A percentile compares a stretch with the other conserved stretches of the same genome.
Conservation (phyloP, 1,139 yeast genomes). For the Lodderomyces pseudojiufengensis region DNA sequence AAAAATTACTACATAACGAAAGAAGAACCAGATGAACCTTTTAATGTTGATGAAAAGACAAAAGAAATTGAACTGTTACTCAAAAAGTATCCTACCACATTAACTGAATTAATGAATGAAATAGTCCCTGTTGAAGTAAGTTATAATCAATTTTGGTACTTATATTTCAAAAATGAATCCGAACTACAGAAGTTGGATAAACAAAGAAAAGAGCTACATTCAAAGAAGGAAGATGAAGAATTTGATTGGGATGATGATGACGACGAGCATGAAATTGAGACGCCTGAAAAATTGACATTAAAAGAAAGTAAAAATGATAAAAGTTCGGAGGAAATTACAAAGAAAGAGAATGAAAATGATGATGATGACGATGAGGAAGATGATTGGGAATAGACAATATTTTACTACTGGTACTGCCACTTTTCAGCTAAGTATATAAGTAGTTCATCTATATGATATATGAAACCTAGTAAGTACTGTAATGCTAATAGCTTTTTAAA, state of each 20-base stretch:
- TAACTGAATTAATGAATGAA: constrained; percentile 55
- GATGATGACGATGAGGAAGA: constrained; percentile 5
- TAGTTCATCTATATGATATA: too few species aligned
- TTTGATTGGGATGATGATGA: constrained; percentile 62
- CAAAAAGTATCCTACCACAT: constrained; percentile 44
- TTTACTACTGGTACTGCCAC: background rate
- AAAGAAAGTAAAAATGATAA: background rate
- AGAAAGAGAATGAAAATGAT: constrained; percentile 1
- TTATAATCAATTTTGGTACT: constrained; percentile 69
- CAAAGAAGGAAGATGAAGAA: constrained; percentile 44
- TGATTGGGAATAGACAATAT: constrained; percentile 44
- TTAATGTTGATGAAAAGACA: constrained; percentile 51
- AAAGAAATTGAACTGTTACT: constrained; percentile 49
- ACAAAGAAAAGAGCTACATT: constrained; percentile 60
- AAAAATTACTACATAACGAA: constrained; percentile 17
- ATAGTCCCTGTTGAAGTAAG: constrained; percentile 64
- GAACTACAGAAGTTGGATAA: constrained; percentile 61
- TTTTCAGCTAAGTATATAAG: too few species aligned
- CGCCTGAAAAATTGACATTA: constrained; percentile 15
- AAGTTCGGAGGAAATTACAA: background rate
- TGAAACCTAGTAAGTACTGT: too few species aligned
- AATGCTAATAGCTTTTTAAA: too few species aligned
- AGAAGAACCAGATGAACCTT: constrained; percentile 18
- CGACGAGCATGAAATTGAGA: constrained; percentile 44
- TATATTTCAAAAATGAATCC: constrained; percentile 58